Evolutionary conservation across 106 monocot genomes (phyloP).

Genomic region (Dactylorhiza incarnata): DNA sequence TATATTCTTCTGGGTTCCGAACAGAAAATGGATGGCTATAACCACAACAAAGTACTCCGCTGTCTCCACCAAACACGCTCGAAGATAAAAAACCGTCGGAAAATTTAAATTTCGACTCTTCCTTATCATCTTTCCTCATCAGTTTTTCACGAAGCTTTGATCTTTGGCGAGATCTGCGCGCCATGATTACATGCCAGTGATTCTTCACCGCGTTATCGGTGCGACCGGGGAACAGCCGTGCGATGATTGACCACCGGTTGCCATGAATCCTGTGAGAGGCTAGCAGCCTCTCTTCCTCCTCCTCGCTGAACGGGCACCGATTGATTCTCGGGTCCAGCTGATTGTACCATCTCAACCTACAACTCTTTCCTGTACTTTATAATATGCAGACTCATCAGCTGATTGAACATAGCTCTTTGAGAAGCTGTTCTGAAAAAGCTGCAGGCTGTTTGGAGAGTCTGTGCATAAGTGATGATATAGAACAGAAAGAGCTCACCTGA

Average conservation of each 20-base stretch:
- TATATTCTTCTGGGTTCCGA: not conserved
- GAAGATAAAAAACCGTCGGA: not conserved
- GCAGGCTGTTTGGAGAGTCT: too few relatives aligned
- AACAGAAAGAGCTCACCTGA: too few relatives aligned
- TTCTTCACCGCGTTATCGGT: slow-evolving; percentile 66
- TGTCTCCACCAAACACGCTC: not conserved
- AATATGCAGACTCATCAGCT: too few relatives aligned
- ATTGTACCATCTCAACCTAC: slow-evolving; percentile 65
- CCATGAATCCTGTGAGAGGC: slow-evolving; percentile 32
- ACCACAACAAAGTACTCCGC: not conserved
- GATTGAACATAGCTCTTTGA: too few relatives aligned
- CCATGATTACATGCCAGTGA: slow-evolving; percentile 64
- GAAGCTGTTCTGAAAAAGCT: too few relatives aligned
- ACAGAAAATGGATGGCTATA: not conserved
- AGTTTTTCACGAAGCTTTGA: slow-evolving; percentile 4
- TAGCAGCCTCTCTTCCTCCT: slow-evolving; percentile 42
- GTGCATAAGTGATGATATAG: too few relatives aligned
- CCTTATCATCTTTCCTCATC: not conserved
- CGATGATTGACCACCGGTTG: slow-evolving; percentile 45
- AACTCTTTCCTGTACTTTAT: slow-evolving; percentile 48
- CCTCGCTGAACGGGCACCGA: slow-evolving; percentile 41
- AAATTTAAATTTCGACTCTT: not conserved
- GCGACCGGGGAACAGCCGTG: slow-evolving; percentile 44
- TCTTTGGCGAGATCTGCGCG: slow-evolving; percentile 18
- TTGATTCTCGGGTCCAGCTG: slow-evolving; percentile 59